Conservation (phyloP, 2,329 filamentous ascomycete genomes). For the Tympanopsis confertula region DNA sequence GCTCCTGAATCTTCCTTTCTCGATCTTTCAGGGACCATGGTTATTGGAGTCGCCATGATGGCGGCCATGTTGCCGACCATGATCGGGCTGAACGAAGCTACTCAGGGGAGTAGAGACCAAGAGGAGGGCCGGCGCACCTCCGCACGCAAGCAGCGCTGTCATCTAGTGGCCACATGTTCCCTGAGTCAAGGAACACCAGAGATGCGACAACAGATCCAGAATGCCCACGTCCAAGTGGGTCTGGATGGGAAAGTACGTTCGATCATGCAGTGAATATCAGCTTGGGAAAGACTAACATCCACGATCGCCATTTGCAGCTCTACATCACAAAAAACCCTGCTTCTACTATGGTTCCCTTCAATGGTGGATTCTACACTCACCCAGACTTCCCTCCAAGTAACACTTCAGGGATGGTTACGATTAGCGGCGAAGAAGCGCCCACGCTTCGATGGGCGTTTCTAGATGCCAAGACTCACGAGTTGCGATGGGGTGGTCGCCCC, state of each 20-base stretch:
- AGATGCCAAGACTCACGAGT: slow-evolving; percentile 10
- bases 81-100: slow-evolving; percentile 12
- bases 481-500: slow-evolving; percentile 12
- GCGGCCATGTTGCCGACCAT: slow-evolving; percentile 12
- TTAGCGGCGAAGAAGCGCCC: slow-evolving; percentile 10
- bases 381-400: slow-evolving; percentile 11
- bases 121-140: slow-evolving; percentile 9
- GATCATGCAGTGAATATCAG: too few species aligned
- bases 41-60: slow-evolving; percentile 6
- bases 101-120: slow-evolving; percentile 9
- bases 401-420: slow-evolving; percentile 10
- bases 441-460: slow-evolving; percentile 13
- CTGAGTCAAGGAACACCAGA: background rate
- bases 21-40: background rate
- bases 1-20: too few species aligned
- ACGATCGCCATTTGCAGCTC: background rate
- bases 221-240: background rate
- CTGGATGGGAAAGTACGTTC: background rate
- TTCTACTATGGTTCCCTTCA: slow-evolving; percentile 9
- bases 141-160: slow-evolving; percentile 9
- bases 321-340: slow-evolving; percentile 1
- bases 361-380: slow-evolving; percentile 11
- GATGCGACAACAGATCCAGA: background rate
- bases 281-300: background rate
- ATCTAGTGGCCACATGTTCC: slow-evolving; percentile 10